phyloP scores from a whole-genome alignment of 1,284 basidiomycete genomes.

The Ustilago bromivora region DNA sequence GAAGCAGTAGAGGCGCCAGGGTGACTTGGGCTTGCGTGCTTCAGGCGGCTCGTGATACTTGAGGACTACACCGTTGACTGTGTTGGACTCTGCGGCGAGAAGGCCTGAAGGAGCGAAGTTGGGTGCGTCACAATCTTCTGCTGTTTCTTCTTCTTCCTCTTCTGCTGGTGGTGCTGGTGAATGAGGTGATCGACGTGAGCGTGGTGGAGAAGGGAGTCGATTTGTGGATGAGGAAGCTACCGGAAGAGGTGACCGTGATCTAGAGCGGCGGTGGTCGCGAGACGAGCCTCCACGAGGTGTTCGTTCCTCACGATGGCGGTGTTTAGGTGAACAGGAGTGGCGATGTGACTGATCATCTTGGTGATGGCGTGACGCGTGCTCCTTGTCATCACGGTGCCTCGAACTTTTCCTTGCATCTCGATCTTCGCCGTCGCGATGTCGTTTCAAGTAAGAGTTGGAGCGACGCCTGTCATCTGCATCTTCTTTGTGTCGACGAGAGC shows the following conservation, averaged over 20 bases:
- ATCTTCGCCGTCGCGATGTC: conserved; percentile 12
- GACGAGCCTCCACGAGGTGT: conserved; percentile 4
- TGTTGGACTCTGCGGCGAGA: conserved; percentile 81
- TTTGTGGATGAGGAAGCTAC: conserved; percentile 4
- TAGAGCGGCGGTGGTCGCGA: conserved; percentile 12
- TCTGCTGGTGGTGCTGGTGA: not conserved
- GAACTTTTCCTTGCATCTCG: conserved; percentile 8
- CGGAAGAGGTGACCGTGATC: conserved; percentile 13
- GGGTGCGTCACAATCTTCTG: conserved; percentile 73
- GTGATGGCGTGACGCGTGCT: not conserved
- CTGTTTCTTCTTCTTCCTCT: conserved; percentile 21
- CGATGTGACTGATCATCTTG: not conserved
- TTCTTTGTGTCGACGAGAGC: not conserved
- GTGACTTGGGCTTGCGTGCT: conserved; percentile 86
- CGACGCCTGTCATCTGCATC: conserved; percentile 5
- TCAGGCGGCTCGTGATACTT: conserved; percentile 99
- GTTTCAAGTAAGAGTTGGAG: conserved; percentile 10
- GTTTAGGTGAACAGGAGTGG: conserved; percentile 1
- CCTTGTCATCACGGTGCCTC: conserved; percentile 9
- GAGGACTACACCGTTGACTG: conserved; percentile 83
- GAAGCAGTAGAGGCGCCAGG: conserved; percentile 97
- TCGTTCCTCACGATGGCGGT: conserved; percentile 5
- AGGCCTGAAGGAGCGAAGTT: conserved; percentile 89
- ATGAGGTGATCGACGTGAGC: not conserved
- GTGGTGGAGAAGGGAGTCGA: not conserved